Base-by-base conservation (phyloP, 164 flowering plant species). In the Tetrastigma voinierianum region DNA sequence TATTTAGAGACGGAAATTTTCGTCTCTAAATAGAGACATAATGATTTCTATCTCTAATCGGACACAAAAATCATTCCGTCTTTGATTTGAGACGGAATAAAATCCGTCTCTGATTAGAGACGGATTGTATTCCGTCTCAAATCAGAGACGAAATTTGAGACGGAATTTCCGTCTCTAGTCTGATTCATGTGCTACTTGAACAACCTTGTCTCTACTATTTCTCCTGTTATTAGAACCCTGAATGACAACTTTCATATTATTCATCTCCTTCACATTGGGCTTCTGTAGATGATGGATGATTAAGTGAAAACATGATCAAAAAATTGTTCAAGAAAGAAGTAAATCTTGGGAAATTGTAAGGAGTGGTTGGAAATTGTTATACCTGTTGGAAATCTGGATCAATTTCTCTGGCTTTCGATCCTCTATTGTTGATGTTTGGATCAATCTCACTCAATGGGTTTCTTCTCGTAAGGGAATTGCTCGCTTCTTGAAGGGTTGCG, bases 381-480 rank as follows among this genome's bases (percentile, higher is more conserved):
- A 32, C 40, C 40, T 32, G 40, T 32, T 32, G 40, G 40, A 4
- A 32, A 32, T 32, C 40, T 32, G 40, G 40, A 4, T 64, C 55
- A 11, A 45, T 61, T 69, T 72, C 72, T 49, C 52, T 57, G 46
- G 40, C 6, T 9, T 20, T 51, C 59, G 2, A 43, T 16, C 18
- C 51, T 61, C 13, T 64, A 46, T 15, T 67, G 64, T 14, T 55
- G 40, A 16, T 71, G 64, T 59, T 72, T 20, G 77, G 78, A 48
- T 87, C 90, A 21, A 90, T 81, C 65, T 94, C 98, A 56, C 66
- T 56, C 79, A 91, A 54, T 3, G 98, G 96, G 67, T 83, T 86
- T 73, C 99, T 86, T 68, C 97, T 74, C n/a, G 69, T 71, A 84
- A 25, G 98, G 99, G 40, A 97, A 93, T 2, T 86, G 86, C 57